Conservation (phyloP, 345 rosid species). For the Psidium guajava region DNA sequence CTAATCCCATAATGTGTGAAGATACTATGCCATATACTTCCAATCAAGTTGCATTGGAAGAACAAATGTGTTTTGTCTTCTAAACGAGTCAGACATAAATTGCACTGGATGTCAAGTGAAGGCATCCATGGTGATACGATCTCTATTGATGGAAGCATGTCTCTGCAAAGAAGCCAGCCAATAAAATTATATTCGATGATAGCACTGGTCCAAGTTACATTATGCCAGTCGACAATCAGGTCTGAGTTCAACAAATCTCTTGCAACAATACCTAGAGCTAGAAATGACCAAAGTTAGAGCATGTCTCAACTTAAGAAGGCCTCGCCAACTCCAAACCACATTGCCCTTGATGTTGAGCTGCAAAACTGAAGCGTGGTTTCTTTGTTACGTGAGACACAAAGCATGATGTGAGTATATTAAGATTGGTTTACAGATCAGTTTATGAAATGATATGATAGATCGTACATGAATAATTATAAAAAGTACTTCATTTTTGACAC, state of each 20-base stretch:
- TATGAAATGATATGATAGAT: neutral
- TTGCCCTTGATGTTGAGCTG: fast-evolving
- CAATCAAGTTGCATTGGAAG: neutral
- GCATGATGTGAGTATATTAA: neutral
- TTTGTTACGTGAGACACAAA: too few species aligned
- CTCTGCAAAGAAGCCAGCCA: neutral
- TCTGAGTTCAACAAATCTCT: neutral
- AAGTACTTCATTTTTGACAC: neutral
- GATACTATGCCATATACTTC: neutral
- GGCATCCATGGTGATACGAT: fast-evolving
- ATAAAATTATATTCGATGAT: neutral
- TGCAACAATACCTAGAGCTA: neutral
- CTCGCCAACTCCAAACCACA: neutral
- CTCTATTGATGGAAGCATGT: neutral
- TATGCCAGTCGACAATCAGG: neutral
- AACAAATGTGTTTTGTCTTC: neutral
- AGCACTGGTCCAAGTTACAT: fast-evolving
- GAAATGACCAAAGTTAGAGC: neutral
- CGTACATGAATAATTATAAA: neutral
- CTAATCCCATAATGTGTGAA: neutral
- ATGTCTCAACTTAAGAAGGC: neutral
- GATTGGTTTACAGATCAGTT: neutral
- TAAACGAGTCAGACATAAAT: neutral
- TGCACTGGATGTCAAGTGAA: neutral
- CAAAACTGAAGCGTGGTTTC: neutral